Base-by-base conservation (phyloP, 441 rosid genomes). In the Iberis amara region DNA sequence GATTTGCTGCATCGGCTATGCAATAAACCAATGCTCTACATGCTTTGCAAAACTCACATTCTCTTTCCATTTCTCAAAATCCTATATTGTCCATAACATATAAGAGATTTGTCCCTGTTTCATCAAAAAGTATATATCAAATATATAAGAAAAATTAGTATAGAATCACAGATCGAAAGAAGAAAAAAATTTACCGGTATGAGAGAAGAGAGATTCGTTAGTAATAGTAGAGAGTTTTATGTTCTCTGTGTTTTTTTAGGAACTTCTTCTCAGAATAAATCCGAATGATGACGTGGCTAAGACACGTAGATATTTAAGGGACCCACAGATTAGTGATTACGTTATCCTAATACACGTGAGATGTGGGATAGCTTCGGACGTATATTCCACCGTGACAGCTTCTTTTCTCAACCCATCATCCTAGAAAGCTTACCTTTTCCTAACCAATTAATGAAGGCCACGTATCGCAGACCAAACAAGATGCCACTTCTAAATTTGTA, bases 21-120 rank as follows among this genome's bases (percentile, higher is more conserved):
- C 92, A 90, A 61, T 85, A 85, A 61, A 83, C 81, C 13, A 83
- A 69, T 2, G 96, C 82, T 76, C 82, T 82, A 55, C 62, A 73
- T 8, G 65, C 76, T 40, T 44, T 68, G 75, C 96, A 90, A 70
- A 85, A 85, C 53, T 83, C 96, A 52, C 98, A 90, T 31, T 59
- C 61, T 76, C 80, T 76, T 68, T 85, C 92, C 95, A 87, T 89
- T 38, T 65, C 47, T 66, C 58, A 31, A 41, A 51, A 15, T 11
- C 8, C 48, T 4, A 24, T 24, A 24, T 8, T 41, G 50, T 37
- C 49, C 61, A 68, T 72, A 39, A 47, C 6, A 41, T 35, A n/a
- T 2, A 42, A 33, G 43, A 62, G 47, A 64, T 56, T 49, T 40
- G 52, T 56, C 28, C 62, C 68, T 64, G 62, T 64, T 64, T 3